Base-by-base conservation (phyloP, 257 asterid species). In the Scutellaria minor region DNA sequence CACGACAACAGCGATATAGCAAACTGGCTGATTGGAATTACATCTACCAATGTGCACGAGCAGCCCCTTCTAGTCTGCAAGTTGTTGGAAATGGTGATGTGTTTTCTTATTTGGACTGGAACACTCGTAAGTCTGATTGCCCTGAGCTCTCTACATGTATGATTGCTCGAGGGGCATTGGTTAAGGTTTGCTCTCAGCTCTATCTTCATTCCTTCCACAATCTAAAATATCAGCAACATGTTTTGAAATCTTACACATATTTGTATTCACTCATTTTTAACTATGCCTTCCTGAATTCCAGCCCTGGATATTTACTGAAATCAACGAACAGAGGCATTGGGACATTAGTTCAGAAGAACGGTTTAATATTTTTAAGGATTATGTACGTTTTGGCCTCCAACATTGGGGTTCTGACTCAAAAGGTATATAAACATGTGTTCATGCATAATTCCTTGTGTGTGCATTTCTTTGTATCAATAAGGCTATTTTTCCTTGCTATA, bases 321-420 rank as follows among this genome's bases (percentile, higher is more conserved):
- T 95, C 77, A 95, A 90, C 88, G 99, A 95, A 74, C 98, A 95
- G 85, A 88, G 96, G 86, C 92, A 95, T 71, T 95, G 98, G 99
- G 99, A 94, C 78, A 91, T 94, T 74, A 87, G 89, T 66, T 94
- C 97, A 15, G 87, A 89, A 37, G 97, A 95, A 78, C 80, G 98
- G 70, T 57, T 95, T 47, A 65, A 86, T 77, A 91, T 92, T 50
- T 74, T 95, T 86, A 95, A 86, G 85, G 97, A 95, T 75, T 95
- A 82, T 63, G 96, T 65, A 24, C 90, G 79, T 20, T 90, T 88
- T 75, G 97, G 98, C 80, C 96, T 95, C 72, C 77, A 92, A 71
- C 99, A 95, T 80, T 95, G 99, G 99, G 99, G 99, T 77, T 95
- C 97, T 9, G 99, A 95, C 78, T 81, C 96, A 7, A 95, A 92